Conservation (phyloP, 2,329 filamentous ascomycete genomes). For the Exophiala xenobiotica region DNA sequence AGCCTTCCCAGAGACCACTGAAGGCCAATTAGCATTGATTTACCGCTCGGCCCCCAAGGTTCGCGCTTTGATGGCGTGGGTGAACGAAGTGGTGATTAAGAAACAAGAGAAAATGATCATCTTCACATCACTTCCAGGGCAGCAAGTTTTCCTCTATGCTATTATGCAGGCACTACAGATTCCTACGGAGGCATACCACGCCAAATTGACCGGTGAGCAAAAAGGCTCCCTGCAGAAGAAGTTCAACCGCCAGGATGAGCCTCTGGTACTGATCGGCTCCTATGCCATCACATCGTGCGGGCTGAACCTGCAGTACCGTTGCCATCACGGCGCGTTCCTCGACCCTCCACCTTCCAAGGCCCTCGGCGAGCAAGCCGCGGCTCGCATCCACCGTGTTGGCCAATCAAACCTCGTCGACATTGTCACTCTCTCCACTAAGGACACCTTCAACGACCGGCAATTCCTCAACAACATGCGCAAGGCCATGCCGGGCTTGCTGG, state of each 20-base stretch:
- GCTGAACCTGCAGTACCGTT: background rate
- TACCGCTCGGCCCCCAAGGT: background rate
- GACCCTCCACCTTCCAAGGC: conserved; percentile 44
- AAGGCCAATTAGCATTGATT: background rate
- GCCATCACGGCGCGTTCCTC: background rate
- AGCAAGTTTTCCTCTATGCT: background rate
- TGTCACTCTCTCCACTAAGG: background rate
- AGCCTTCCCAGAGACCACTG: background rate
- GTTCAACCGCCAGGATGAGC: background rate
- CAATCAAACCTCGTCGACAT: conserved; percentile 46
- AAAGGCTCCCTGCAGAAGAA: background rate
- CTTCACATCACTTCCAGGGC: background rate
- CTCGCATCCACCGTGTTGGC: conserved; percentile 88
- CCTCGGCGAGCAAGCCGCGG: conserved; percentile 88
- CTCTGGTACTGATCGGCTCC: background rate
- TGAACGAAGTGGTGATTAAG: background rate
- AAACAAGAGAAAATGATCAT: background rate
- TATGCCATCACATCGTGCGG: conserved; percentile 1
- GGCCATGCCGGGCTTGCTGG: background rate
- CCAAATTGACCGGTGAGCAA: background rate
- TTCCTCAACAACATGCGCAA: background rate
- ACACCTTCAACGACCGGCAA: background rate
- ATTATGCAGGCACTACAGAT: background rate
- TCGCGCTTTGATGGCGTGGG: background rate
- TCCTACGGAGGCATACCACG: background rate